Percentiles rank a stretch among this genome's conserved stretches.
phyloP scores from a whole-genome alignment of 2,329 filamentous ascomycete species.

The Fusarium napiforme region DNA sequence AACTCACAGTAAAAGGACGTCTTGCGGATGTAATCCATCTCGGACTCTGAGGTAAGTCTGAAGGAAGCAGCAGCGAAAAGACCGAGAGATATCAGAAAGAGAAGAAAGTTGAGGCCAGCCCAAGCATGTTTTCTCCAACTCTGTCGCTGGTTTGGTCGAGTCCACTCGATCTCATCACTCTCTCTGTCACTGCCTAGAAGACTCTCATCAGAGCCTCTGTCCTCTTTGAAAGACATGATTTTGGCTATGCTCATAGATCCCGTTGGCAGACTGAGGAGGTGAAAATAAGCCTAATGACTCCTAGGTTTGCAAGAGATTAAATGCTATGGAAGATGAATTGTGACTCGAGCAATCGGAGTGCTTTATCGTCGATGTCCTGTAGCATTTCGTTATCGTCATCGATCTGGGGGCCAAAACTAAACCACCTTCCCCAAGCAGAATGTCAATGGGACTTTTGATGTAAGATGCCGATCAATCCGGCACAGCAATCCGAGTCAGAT shows the following conservation, averaged over 20 bases:
- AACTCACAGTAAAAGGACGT: constrained; percentile 5
- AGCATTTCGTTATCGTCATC: neutral
- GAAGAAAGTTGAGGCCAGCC: fast-evolving
- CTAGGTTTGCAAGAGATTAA: neutral
- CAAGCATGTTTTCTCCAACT: neutral
- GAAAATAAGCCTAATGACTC: fast-evolving
- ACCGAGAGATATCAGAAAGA: neutral
- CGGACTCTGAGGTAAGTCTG: neutral
- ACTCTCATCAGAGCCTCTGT: constrained; percentile 1
- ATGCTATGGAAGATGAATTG: too few relatives aligned
- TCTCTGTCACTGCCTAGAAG: neutral
- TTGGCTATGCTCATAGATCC: neutral
- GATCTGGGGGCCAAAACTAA: neutral
- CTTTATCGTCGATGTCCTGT: neutral
- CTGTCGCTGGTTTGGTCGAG: neutral
- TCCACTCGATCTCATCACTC: neutral
- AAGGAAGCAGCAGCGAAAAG: neutral
- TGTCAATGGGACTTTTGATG: neutral
- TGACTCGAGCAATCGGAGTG: neutral
- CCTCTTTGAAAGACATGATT: neutral
- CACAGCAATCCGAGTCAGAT: neutral
- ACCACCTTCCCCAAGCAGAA: neutral
- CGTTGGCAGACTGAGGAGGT: fast-evolving
- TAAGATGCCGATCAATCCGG: neutral
- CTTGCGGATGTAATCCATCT: constrained; percentile 2